These are phyloP conservation scores for Ambrosiella beaveri DNA, from an alignment of 2,329 filamentous ascomycete species.

Conservation along the genomic window DNA sequence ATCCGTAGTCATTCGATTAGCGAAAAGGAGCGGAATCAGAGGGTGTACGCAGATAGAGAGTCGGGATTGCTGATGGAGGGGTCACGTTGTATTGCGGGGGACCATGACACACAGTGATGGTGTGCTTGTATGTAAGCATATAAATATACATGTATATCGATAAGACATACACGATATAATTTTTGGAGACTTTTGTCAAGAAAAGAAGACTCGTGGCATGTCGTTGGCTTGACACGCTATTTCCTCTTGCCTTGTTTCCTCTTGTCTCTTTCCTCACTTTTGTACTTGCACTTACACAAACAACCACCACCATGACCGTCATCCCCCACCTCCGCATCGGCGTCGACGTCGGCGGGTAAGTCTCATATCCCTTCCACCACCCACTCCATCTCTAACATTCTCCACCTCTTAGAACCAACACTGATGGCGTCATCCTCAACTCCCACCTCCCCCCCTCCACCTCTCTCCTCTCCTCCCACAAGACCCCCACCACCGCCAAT, in stretches of 20 bases:
- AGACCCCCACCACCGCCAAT: conserved; percentile 31
- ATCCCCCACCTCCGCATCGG: conserved; percentile 20
- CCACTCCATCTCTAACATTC: background rate
- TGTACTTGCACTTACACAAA: background rate
- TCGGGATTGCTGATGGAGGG: too few species aligned
- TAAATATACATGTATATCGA: too few species aligned
- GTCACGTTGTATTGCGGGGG: too few species aligned
- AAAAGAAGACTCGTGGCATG: too few species aligned
- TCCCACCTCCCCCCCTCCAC: conserved; percentile 21
- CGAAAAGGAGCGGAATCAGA: too few species aligned
- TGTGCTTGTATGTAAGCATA: too few species aligned
- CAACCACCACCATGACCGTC: conserved; percentile 7
- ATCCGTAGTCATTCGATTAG: too few species aligned
- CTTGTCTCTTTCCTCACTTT: conserved; percentile 3
- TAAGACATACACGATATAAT: too few species aligned
- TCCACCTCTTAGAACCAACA: conserved; percentile 28
- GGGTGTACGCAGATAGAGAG: too few species aligned
- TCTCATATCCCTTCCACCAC: background rate
- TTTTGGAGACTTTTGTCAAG: too few species aligned
- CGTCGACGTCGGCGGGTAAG: conserved; percentile 23
- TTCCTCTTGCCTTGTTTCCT: background rate
- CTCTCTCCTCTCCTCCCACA: conserved; percentile 21
- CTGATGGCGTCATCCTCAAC: conserved; percentile 34
- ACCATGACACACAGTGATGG: too few species aligned
- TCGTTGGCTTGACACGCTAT: background rate